phyloP scores from a whole-genome alignment of 2,329 filamentous ascomycete genomes.

The Cordyceps militaris region DNA sequence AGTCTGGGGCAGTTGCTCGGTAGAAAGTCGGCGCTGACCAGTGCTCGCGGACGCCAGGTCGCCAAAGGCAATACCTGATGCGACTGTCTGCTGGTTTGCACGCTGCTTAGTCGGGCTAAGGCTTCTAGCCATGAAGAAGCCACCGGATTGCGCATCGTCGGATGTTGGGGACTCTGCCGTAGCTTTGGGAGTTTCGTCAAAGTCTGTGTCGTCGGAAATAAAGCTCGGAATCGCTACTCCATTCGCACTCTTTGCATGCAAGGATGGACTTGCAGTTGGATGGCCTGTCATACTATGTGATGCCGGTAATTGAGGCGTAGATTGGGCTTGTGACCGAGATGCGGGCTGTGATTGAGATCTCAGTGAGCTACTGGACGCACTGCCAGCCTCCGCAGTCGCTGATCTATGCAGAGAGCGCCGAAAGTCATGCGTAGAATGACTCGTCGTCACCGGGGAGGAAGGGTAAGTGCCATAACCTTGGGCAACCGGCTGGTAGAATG shows the following conservation, averaged over 20 bases:
- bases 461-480: conserved; percentile 46
- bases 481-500: conserved; percentile 40
- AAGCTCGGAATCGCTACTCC: conserved; percentile 49
- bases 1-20: conserved; percentile 47
- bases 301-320: conserved; percentile 14
- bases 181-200: conserved; percentile 37
- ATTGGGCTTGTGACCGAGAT: conserved; percentile 35
- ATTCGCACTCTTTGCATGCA: conserved; percentile 37
- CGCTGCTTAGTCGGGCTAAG: conserved; percentile 21
- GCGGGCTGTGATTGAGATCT: conserved; percentile 63
- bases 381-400: conserved; percentile 40
- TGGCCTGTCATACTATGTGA: conserved; percentile 25
- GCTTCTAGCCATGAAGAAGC: conserved; percentile 23
- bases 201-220: conserved; percentile 46
- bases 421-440: conserved; percentile 41
- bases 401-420: conserved; percentile 52
- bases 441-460: conserved; percentile 45
- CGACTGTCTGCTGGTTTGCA: conserved; percentile 24
- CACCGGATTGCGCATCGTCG: conserved; percentile 33
- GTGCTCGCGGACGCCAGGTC: conserved; percentile 36
- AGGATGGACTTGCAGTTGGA: conserved; percentile 29
- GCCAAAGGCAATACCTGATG: conserved; percentile 36
- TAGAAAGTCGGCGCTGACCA: conserved; percentile 41
- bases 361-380: conserved; percentile 46
- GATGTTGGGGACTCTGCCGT: conserved; percentile 40